Conservation (phyloP, 495 filamentous ascomycete species). For the Tuber aestivum region DNA sequence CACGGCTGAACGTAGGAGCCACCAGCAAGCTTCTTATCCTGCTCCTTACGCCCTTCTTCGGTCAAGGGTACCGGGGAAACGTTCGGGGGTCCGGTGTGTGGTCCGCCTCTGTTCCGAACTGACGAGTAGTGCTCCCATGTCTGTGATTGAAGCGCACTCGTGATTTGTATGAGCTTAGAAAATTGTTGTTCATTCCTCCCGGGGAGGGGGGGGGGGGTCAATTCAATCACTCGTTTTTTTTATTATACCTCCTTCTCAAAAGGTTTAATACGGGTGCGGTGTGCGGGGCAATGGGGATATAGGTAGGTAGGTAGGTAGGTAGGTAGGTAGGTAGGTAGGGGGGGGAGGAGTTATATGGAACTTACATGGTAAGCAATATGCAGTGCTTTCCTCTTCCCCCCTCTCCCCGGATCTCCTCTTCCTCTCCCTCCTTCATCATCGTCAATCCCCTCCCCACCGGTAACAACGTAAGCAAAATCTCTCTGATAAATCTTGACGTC, state of each 20-base stretch:
- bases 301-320: neutral
- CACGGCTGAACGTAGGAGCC: slow-evolving; percentile 50
- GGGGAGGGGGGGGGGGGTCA: slow-evolving; percentile 5
- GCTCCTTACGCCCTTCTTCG: slow-evolving; percentile 29
- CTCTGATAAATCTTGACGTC: slow-evolving; percentile 61
- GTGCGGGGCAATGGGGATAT: slow-evolving; percentile 5
- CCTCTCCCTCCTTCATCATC: slow-evolving; percentile 42
- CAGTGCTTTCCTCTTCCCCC: slow-evolving; percentile 43
- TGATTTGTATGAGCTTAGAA: slow-evolving; percentile 11
- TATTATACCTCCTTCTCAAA: neutral
- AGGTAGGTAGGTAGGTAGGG: neutral
- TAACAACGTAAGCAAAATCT: slow-evolving; percentile 46
- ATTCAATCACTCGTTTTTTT: neutral
- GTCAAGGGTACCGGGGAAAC: slow-evolving; percentile 43
- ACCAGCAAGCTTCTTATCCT: slow-evolving; percentile 44
- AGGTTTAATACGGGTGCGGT: slow-evolving; percentile 11
- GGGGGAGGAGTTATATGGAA: slow-evolving; percentile 9
- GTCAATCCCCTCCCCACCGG: slow-evolving; percentile 44
- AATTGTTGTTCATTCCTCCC: neutral
- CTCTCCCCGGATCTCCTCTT: neutral
- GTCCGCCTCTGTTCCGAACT: slow-evolving; percentile 57
- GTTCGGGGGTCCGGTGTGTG: slow-evolving; percentile 54
- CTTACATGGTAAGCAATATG: slow-evolving; percentile 72
- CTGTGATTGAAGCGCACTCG: slow-evolving; percentile 41
- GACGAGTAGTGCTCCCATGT: slow-evolving; percentile 71